Evolutionary conservation across 768 basidiomycete genomes (phyloP).

Genomic region (Rubroboletus satanas): DNA sequence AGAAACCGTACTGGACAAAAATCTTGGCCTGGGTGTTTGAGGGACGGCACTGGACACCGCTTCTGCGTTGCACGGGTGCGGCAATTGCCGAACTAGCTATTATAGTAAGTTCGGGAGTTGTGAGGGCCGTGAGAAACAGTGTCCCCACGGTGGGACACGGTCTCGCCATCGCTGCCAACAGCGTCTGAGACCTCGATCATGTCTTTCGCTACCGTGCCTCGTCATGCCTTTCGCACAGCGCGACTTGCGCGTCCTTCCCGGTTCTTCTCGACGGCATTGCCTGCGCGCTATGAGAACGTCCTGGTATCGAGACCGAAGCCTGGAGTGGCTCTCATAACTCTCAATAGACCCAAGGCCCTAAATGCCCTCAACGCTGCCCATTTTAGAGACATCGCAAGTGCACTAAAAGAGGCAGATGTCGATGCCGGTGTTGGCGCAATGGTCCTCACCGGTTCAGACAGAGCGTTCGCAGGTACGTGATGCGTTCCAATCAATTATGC

Average conservation of each 20-base stretch:
- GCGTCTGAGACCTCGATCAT: constrained; percentile 7
- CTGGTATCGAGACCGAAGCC: constrained; percentile 65
- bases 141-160: no score
- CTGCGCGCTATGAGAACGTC: constrained; percentile 56
- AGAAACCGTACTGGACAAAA: no score
- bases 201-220: constrained; percentile 12
- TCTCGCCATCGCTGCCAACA: no score
- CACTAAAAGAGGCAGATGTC: constrained; percentile 63
- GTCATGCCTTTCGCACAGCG: constrained; percentile 2
- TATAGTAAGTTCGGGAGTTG: no score
- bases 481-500: neutral
- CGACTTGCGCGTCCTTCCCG: constrained; percentile 8
- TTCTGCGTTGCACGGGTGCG: no score
- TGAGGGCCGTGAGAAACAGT: no score
- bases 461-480: constrained; percentile 83
- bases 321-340: constrained; percentile 71
- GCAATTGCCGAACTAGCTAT: no score
- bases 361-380: constrained; percentile 84
- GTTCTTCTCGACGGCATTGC: constrained; percentile 29
- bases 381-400: constrained; percentile 77
- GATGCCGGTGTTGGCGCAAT: constrained; percentile 77
- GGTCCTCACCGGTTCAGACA: constrained; percentile 89
- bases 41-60: no score
- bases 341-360: constrained; percentile 86
- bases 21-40: no score